Conservation (phyloP, 306 rosid genomes). For the Hippophae rhamnoides region DNA sequence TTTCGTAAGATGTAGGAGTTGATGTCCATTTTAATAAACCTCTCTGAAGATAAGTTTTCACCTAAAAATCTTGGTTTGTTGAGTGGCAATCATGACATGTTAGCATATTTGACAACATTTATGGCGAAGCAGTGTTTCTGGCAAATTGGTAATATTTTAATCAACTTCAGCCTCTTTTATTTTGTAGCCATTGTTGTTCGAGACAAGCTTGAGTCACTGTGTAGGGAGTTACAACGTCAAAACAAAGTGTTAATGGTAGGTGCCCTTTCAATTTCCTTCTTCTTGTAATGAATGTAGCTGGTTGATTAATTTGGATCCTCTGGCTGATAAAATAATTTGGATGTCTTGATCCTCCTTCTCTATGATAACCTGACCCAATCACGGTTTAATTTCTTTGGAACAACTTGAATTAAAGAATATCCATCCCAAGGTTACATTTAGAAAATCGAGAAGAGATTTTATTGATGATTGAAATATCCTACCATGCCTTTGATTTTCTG, state of each 20-base stretch:
- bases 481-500: too few species aligned
- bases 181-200: slow-evolving; percentile 69
- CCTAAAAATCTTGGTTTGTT: background rate
- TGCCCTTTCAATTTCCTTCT: slow-evolving; percentile 16
- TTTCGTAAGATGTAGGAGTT: too few species aligned
- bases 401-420: too few species aligned
- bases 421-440: too few species aligned
- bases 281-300: slow-evolving; percentile 17
- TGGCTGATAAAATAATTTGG: too few species aligned
- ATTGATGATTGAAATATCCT: too few species aligned
- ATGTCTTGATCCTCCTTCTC: too few species aligned
- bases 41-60: too few species aligned
- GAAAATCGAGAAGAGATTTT: too few species aligned
- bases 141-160: slow-evolving; percentile 12
- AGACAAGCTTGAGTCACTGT: slow-evolving; percentile 87
- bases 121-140: slow-evolving; percentile 3
- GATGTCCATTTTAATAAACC: too few species aligned
- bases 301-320: background rate
- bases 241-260: slow-evolving; percentile 88
- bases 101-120: background rate
- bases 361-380: too few species aligned
- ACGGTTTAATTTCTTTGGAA: too few species aligned
- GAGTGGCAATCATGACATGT: background rate
- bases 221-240: slow-evolving; percentile 95
- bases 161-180: slow-evolving; percentile 16